Evolutionary conservation across 2,329 filamentous ascomycete species (phyloP).

Genomic region (Claviceps fusiformis): DNA sequence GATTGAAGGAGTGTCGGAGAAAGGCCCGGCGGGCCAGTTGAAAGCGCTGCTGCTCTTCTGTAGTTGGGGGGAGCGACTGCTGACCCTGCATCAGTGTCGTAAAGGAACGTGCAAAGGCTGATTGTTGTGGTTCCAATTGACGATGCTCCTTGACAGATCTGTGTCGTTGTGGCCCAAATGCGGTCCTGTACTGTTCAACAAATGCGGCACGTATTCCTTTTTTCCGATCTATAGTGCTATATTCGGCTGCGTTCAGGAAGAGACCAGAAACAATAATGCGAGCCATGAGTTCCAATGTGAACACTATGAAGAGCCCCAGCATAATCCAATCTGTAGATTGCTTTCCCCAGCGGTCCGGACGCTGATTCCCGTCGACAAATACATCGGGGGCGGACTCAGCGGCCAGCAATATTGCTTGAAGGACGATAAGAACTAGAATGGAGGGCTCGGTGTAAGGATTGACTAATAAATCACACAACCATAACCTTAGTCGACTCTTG

Average conservation of each 20-base stretch:
- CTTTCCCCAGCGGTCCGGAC: slow-evolving; percentile 52
- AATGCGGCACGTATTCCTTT: slow-evolving; percentile 62
- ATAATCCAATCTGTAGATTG: slow-evolving; percentile 66
- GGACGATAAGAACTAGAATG: slow-evolving; percentile 73
- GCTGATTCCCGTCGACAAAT: slow-evolving; percentile 44
- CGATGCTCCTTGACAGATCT: slow-evolving; percentile 46
- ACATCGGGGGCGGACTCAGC: slow-evolving; percentile 68
- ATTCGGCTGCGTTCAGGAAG: slow-evolving; percentile 77
- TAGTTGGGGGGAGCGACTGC: slow-evolving; percentile 42
- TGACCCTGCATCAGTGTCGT: slow-evolving; percentile 63
- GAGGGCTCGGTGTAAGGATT: slow-evolving; percentile 77
- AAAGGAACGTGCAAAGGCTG: slow-evolving; percentile 62
- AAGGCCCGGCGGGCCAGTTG: slow-evolving; percentile 86
- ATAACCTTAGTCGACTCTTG: slow-evolving; percentile 58
- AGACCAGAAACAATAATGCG: slow-evolving; percentile 89
- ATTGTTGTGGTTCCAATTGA: slow-evolving; percentile 34
- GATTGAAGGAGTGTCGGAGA: slow-evolving; percentile 87
- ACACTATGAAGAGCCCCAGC: slow-evolving; percentile 72
- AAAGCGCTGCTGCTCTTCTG: slow-evolving; percentile 66
- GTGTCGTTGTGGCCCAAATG: slow-evolving; percentile 73
- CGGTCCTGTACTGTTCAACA: slow-evolving; percentile 57
- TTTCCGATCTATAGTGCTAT: slow-evolving; percentile 76
- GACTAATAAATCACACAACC: slow-evolving; percentile 71
- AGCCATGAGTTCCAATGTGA: slow-evolving; percentile 72
- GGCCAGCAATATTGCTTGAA: slow-evolving; percentile 78